phyloP scores from a whole-genome alignment of 371 early-diverging fungal genomes.

The Syncephalastrum racemosum region DNA sequence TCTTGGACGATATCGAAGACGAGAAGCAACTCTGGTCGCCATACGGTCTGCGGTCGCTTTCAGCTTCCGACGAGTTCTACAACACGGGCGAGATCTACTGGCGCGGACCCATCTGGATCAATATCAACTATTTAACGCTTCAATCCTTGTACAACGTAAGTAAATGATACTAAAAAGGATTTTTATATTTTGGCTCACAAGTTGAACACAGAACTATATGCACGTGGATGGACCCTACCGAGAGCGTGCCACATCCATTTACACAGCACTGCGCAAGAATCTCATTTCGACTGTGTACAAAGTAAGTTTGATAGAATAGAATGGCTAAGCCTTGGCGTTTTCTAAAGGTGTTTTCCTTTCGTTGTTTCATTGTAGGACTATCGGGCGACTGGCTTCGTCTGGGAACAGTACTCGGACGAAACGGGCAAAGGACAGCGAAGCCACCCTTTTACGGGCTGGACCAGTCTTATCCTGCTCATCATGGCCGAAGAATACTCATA shows the following conservation, averaged over 20 bases:
- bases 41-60: constrained; percentile 81
- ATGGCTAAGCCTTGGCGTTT: not conserved
- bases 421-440: constrained; percentile 82
- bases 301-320: constrained; percentile 31
- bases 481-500: constrained; percentile 66
- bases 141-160: constrained; percentile 69
- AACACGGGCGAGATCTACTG: constrained; percentile 91
- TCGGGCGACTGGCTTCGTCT: constrained; percentile 80
- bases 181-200: not conserved
- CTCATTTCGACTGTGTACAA: constrained; percentile 75
- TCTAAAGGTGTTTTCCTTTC: not conserved
- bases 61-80: constrained; percentile 71
- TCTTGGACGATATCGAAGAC: constrained; percentile 75
- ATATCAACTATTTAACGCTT: constrained; percentile 87
- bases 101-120: constrained; percentile 96
- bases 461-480: constrained; percentile 77
- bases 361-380: constrained; percentile 62
- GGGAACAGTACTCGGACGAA: constrained; percentile 89
- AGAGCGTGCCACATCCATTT: constrained; percentile 68
- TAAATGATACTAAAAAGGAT: not conserved
- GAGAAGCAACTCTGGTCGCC: constrained; percentile 82
- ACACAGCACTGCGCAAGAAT: constrained; percentile 73
- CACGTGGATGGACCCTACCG: constrained; percentile 67
- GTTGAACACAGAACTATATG: constrained; percentile 61
- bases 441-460: constrained; percentile 98